Percentiles rank a stretch among this genome's conserved stretches.
These are phyloP conservation scores for Fusarium odoratissimum DNA, from an alignment of 2,329 filamentous ascomycete species.

Conservation along the genomic window DNA sequence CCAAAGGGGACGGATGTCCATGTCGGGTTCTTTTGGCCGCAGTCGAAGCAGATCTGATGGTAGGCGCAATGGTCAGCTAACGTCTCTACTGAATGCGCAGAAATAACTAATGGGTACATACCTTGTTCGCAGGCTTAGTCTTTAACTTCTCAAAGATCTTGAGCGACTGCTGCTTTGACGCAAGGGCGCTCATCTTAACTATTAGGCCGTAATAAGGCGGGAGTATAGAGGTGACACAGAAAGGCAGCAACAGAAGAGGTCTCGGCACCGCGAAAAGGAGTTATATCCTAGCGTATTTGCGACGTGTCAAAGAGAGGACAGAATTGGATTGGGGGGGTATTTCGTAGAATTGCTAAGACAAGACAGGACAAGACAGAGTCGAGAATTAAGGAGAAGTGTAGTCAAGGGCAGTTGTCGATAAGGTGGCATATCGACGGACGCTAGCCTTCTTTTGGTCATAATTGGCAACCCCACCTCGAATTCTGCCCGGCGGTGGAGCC, in stretches of 20 bases:
- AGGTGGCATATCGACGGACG: constrained; percentile 56
- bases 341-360: constrained; percentile 30
- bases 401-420: constrained; percentile 49
- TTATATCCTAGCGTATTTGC: constrained; percentile 10
- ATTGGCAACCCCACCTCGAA: constrained; percentile 42
- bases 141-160: constrained; percentile 99
- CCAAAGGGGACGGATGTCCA: constrained; percentile 98
- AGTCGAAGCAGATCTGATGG: constrained; percentile 93
- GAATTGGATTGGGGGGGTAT: constrained; percentile 13
- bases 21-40: constrained; percentile 95
- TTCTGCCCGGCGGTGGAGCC: constrained; percentile 54
- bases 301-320: constrained; percentile 37
- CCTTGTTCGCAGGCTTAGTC: constrained; percentile 94
- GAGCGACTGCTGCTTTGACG: constrained; percentile 93
- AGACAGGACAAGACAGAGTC: constrained; percentile 36
- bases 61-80: constrained; percentile 18
- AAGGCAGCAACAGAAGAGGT: neutral
- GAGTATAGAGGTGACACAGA: constrained; percentile 12
- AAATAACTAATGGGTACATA: constrained; percentile 54
- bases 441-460: constrained; percentile 51
- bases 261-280: constrained; percentile 3
- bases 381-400: constrained; percentile 49
- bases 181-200: constrained; percentile 72
- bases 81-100: neutral
- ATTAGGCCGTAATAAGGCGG: constrained; percentile 28